Conservation (phyloP, 257 asterid species). For the Solanum medicagineum region DNA sequence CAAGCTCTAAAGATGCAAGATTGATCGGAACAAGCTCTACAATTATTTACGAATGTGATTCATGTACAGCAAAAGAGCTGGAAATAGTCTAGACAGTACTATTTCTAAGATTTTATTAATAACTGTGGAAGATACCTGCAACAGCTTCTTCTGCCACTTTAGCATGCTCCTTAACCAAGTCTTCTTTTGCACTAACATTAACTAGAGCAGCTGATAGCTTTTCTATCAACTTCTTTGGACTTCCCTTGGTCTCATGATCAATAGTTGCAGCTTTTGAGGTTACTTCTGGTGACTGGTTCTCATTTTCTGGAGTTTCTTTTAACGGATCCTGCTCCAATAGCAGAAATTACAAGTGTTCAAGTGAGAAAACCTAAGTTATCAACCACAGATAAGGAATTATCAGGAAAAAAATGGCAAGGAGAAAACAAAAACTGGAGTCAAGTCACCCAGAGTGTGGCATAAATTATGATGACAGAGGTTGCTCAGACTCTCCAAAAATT, state of each 20-base stretch:
- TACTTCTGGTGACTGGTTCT: slow-evolving; percentile 31
- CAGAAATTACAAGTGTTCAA: neutral
- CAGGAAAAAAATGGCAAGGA: neutral
- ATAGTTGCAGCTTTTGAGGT: slow-evolving; percentile 18
- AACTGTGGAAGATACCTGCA: slow-evolving; percentile 32
- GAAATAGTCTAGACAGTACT: neutral
- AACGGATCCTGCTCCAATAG: slow-evolving; percentile 29
- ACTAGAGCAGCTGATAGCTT: slow-evolving; percentile 74
- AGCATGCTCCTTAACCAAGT: slow-evolving; percentile 69
- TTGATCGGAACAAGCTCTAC: neutral
- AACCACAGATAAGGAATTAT: neutral
- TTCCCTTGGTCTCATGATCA: slow-evolving; percentile 34
- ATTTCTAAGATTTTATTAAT: neutral
- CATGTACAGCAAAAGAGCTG: neutral
- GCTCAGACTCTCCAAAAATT: neutral
- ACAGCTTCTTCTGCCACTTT: slow-evolving; percentile 90
- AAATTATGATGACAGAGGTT: neutral
- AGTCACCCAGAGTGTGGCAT: neutral
- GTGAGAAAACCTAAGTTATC: neutral
- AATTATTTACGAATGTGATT: neutral
- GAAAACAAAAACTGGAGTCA: neutral
- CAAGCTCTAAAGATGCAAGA: neutral
- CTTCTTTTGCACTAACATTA: slow-evolving; percentile 68
- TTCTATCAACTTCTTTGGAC: slow-evolving; percentile 33
- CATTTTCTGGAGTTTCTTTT: slow-evolving; percentile 28